phyloP scores from a whole-genome alignment of 176 grass and related monocot species.

The Bonia amplexicaulis region DNA sequence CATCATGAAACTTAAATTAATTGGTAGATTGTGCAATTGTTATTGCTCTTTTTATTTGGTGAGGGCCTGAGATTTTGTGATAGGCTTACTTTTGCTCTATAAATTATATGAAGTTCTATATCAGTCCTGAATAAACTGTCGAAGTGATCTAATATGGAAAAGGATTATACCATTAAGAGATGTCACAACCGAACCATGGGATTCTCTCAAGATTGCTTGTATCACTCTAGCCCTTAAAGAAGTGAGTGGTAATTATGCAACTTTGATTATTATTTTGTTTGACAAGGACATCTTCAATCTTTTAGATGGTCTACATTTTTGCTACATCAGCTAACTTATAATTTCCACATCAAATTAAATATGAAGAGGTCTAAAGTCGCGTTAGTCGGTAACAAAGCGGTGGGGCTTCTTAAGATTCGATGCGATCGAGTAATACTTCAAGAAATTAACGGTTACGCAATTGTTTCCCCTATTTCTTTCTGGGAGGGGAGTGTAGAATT shows the following conservation, averaged over 20 bases:
- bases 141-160: constrained; percentile 11
- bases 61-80: not conserved
- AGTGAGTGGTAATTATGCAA: not conserved
- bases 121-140: not conserved
- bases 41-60: not conserved
- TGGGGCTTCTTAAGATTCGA: constrained; percentile 24
- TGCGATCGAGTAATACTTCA: constrained; percentile 1
- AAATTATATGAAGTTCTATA: not conserved
- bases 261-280: constrained; percentile 25
- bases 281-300: constrained; percentile 29
- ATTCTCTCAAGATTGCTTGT: constrained; percentile 22
- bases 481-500: not conserved
- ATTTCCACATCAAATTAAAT: constrained; percentile 21
- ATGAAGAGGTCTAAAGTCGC: constrained; percentile 24
- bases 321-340: constrained; percentile 33
- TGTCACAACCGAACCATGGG: constrained; percentile 16
- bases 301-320: constrained; percentile 22
- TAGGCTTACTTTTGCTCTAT: constrained; percentile 7
- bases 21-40: constrained; percentile 3
- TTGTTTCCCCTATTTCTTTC: not conserved
- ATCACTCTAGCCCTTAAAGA: constrained; percentile 18
- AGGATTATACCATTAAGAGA: not conserved
- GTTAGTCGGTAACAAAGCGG: constrained; percentile 16
- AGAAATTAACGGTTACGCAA: not conserved
- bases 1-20: constrained; percentile 15